Conservation (phyloP, 1,284 basidiomycete genomes). For the Apiotrichum veenhuisii region DNA sequence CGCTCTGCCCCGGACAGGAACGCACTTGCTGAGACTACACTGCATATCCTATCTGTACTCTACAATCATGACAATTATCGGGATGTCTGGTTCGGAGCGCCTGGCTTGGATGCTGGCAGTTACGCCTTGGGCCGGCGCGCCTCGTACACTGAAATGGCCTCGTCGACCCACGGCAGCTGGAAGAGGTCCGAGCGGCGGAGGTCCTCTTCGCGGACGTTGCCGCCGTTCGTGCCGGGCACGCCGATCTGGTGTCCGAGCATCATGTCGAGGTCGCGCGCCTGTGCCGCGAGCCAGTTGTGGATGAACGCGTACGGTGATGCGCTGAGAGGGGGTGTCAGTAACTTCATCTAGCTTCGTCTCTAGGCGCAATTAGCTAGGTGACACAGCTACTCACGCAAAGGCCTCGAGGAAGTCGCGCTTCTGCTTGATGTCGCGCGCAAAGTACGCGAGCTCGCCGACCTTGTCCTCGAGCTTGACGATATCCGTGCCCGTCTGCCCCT, state of each 20-base stretch:
- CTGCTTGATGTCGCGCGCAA: slow-evolving; percentile 75
- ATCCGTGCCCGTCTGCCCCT: slow-evolving; percentile 62
- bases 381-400: slow-evolving; percentile 64
- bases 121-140: slow-evolving; percentile 19
- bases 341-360: too few relatives aligned
- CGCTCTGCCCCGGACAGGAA: too few relatives aligned
- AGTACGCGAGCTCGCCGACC: slow-evolving; percentile 73
- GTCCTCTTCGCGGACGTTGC: slow-evolving; percentile 74
- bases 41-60: neutral
- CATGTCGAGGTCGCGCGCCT: slow-evolving; percentile 82
- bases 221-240: slow-evolving; percentile 55
- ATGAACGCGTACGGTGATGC: slow-evolving; percentile 60
- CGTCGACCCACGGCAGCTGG: slow-evolving; percentile 71
- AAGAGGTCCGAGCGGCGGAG: slow-evolving; percentile 84
- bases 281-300: slow-evolving; percentile 83
- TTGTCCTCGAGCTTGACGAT: slow-evolving; percentile 81
- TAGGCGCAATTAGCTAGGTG: too few relatives aligned
- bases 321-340: slow-evolving; percentile 18
- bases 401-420: slow-evolving; percentile 81
- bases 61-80: neutral
- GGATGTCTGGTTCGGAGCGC: too few relatives aligned
- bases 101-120: neutral
- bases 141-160: slow-evolving; percentile 49
- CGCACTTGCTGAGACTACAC: slow-evolving; percentile 1
- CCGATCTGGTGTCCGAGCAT: slow-evolving; percentile 75